Evolutionary conservation across 1,284 basidiomycete species (phyloP).

Genomic region (Cutaneotrichosporon sp.): DNA sequence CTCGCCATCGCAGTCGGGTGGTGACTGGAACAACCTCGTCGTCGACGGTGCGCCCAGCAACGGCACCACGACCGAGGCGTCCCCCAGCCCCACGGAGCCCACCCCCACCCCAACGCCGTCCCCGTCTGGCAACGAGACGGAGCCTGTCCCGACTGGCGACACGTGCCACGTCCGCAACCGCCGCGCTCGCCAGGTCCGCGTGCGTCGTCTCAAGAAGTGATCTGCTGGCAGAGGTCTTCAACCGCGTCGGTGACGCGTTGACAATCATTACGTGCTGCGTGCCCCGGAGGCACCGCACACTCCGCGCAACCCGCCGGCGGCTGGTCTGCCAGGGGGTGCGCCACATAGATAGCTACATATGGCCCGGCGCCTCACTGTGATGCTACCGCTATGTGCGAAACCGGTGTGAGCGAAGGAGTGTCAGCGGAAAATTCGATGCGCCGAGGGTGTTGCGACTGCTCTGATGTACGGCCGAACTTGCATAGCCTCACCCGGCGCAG

Average conservation of each 20-base stretch:
- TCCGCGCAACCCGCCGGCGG: not conserved
- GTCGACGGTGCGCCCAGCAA: not conserved
- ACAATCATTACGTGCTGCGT: not conserved
- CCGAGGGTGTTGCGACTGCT: no score
- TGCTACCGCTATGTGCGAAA: not conserved
- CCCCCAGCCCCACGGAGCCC: not conserved
- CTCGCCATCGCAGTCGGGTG: not conserved
- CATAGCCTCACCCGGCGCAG: no score
- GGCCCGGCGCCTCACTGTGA: not conserved
- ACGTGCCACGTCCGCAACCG: not conserved
- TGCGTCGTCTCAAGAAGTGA: not conserved
- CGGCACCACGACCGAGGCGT: not conserved
- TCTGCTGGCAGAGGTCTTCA: not conserved
- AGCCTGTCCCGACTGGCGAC: not conserved
- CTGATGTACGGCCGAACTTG: no score
- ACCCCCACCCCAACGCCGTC: not conserved
- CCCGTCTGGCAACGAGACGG: not conserved
- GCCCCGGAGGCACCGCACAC: not conserved
- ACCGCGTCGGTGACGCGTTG: not conserved
- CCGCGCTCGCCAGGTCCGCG: not conserved
- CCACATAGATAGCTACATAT: not conserved
- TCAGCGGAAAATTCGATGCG: no score
- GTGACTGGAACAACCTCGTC: slow-evolving; percentile 6
- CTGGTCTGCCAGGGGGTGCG: not conserved
- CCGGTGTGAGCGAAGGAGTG: no score